Base-by-base conservation (phyloP, 352 stramenopile genomes). In the Phytophthora europaea region DNA sequence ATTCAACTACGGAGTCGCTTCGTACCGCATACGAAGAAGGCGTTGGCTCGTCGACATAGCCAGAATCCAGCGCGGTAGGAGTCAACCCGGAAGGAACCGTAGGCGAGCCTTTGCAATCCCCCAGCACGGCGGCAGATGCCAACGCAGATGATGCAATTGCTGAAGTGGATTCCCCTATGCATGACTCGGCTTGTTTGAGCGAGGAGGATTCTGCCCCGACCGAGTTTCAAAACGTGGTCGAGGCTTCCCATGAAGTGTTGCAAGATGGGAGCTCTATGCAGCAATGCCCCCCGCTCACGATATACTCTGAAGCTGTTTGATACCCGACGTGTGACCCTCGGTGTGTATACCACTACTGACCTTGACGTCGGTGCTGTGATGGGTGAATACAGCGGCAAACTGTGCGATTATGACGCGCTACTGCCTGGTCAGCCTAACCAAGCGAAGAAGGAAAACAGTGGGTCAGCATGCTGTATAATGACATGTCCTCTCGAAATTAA, bases 361-460 rank as follows among this genome's bases (percentile, higher is more conserved):
- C 8, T 64, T 10, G 52, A 59, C 9, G 54, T 53, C 0, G 54
- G 63, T 3, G 62, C 58, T 28, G 48, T 70, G 0, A 6, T 69
- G 10, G 62, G 52, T 7, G 51, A 62, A 16, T 70, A 70, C 22
- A 3, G 0, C 7, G 64, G 64, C 4, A 23, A 48, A 22, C 23
- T 69, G 16, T 48, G 6, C 28, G 52, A 59, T 7, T 62, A 57
- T 26, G 0, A 4, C 13, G 63, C 53, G 15, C 10, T 63, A 26
- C 3, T 54, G 3, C 28, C 34, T 4, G 28, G 63, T 2, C 61
- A 68, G 6, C 36, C 61, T 5, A n/a, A 61, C 2, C 26, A 70
- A 16, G 62, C 52, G 0, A 20, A 33, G 2, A 65, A 72, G n/a
- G 22, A 61, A 16, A 66, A 56, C 48, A 66, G 65, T 23, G 43